Base-by-base conservation (phyloP, 768 basidiomycete species). In the Pleurotus cornucopiae region DNA sequence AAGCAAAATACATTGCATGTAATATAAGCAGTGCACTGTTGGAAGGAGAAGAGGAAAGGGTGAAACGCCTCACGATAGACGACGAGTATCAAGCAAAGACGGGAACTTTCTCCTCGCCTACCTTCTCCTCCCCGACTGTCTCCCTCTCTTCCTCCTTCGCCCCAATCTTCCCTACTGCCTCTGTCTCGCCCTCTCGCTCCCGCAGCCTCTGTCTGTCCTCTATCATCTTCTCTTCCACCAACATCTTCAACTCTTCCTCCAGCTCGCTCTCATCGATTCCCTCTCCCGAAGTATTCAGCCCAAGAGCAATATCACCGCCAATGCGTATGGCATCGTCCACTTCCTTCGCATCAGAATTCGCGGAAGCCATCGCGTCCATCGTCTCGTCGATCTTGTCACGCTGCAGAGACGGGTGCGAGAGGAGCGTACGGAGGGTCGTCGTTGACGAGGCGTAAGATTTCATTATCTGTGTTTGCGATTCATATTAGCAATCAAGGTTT, bases 331-430 rank as follows among this genome's bases (percentile, higher is more conserved):
- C 83, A 26, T 89, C 82, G 61, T 96, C 89, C 13, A 97, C 76
- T 62, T 97, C 94, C 39, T 76, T 77, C 43, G 92, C 91, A 63
- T 94, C 86, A 1, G 86, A 82, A 60, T 91, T 87, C 2, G 88
- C 89, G 58, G 89, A 88, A 0, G 90, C 87, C 62, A 98, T 77
- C 6, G 86, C 88, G 21, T 94, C 91, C 82, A 96, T 86, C 2
- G 94, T 96, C 61, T 83, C 79, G 56, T 96, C 90, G 46, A 98
- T 83, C 49, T 78, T 80, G 13, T 86, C 86, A n/a, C 83, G 80
- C 58, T 87, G 84, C 11, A 98, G 74, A 0, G 84, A 84, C 0
- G 94, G 93, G 61, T 96, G 85, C 6, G 86, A 74, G 1, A 98
- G 81, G 44, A 98, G 83, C 0, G 83, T 71, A 12, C 80, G 80